A percentile compares a stretch with the other conserved stretches of the same genome.
Conservation (phyloP, 2,329 filamentous ascomycete genomes). For the Byssothecium circinans region DNA sequence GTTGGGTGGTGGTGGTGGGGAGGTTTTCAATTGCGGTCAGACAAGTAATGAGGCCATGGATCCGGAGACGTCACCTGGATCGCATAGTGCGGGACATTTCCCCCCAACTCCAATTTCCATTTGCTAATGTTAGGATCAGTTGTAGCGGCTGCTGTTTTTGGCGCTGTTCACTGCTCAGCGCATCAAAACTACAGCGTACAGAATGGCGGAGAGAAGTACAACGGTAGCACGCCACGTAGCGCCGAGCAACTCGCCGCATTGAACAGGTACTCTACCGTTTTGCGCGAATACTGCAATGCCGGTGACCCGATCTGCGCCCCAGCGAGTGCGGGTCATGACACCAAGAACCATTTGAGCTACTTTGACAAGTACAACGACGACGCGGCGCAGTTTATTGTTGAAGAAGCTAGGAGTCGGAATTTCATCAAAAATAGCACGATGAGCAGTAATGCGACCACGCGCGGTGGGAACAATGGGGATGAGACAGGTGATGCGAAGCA, state of each 20-base stretch:
- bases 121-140: conserved; percentile 13
- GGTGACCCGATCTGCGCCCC: conserved; percentile 64
- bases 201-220: conserved; percentile 22
- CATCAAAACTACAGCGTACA: conserved; percentile 26
- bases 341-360: conserved; percentile 61
- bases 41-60: conserved; percentile 24
- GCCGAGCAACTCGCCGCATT: conserved; percentile 19
- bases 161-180: conserved; percentile 25
- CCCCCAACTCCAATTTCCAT: neutral
- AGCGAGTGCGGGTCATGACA: conserved; percentile 55
- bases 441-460: too few species aligned
- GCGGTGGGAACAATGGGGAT: too few species aligned
- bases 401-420: neutral
- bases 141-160: conserved; percentile 29
- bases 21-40: conserved; percentile 27
- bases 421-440: too few species aligned
- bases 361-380: conserved; percentile 41
- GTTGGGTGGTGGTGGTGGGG: conserved; percentile 32
- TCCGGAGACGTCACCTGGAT: conserved; percentile 16
- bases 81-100: conserved; percentile 24
- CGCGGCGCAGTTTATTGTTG: conserved; percentile 19
- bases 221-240: conserved; percentile 25
- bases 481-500: too few species aligned
- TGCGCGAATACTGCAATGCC: conserved; percentile 66
- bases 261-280: conserved; percentile 38